Percentiles rank a stretch among this genome's conserved stretches.
Evolutionary conservation across 1,284 basidiomycete species (phyloP).

Genomic region (Macrocystidia cucumis): DNA sequence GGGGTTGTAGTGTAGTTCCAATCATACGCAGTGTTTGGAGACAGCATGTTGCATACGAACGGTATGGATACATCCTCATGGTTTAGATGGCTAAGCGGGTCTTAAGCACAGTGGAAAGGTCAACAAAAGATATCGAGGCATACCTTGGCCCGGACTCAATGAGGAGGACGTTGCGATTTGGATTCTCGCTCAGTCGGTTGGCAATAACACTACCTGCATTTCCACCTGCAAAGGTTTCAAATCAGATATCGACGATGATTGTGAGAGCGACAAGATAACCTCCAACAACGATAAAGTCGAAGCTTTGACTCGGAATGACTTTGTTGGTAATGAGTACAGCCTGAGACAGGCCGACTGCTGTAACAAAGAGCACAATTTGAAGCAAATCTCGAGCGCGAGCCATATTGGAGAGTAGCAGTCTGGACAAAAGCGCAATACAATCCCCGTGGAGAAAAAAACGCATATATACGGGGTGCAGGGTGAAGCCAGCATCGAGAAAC

Average conservation of each 20-base stretch:
- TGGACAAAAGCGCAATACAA: no score
- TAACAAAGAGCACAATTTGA: no score
- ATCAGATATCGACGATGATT: background rate
- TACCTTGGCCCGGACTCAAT: constrained; percentile 21
- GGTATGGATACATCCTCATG: no score
- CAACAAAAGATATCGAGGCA: constrained; percentile 2
- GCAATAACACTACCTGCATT: constrained; percentile 19
- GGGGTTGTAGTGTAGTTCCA: constrained; percentile 20
- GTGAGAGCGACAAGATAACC: constrained; percentile 8
- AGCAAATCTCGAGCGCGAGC: no score
- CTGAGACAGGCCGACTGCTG: no score
- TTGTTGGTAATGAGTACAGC: no score
- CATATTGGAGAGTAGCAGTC: no score
- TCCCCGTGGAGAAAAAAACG: no score
- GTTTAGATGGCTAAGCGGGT: no score
- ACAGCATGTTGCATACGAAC: background rate
- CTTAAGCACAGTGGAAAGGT: background rate
- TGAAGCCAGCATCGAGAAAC: no score
- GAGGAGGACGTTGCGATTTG: constrained; percentile 16
- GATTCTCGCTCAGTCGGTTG: constrained; percentile 19
- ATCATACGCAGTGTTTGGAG: constrained; percentile 5
- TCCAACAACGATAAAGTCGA: constrained; percentile 19
- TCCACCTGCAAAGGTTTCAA: constrained; percentile 12
- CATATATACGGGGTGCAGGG: no score
- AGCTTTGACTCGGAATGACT: constrained; percentile 10